Base-by-base conservation (phyloP, 768 basidiomycete species). In the Tricholoma matsutake region DNA sequence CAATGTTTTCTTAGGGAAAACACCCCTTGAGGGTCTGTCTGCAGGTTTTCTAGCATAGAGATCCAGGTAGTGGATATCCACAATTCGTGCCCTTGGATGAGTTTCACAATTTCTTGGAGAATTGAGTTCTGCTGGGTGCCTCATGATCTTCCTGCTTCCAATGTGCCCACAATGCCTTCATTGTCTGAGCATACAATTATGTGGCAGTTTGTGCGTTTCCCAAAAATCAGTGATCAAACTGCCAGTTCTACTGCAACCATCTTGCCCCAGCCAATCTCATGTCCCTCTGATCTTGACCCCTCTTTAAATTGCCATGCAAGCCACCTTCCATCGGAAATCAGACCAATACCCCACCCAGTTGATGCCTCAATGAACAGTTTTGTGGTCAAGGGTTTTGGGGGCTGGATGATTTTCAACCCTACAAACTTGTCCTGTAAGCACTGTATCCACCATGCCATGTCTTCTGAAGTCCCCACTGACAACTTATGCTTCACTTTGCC, bases 281-380 rank as follows among this genome's bases (percentile, higher is more conserved):
- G 22, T 25, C 22, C 3, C 22, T 25, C 22, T 3, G 22, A 25
- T 25, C 22, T 25, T 3, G 2, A 25, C 1, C 22, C 22, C 22
- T 25, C 22, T 25, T 25, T 25, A 3, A 25, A 25, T 25, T 25
- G 22, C 22, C 22, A 25, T 25, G 22, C 3, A 3, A 25, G 22
- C 22, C 22, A 25, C 22, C 3, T 25, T 25, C 22, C 3, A 3
- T 25, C 3, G 22, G 3, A 3, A 3, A 25, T 25, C 22, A 25
- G 3, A 25, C 22, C 22, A 25, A 25, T 25, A 25, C 22, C 3
- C 22, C 22, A 25, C 22, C 22, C 22, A 25, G 77, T 76, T 2
- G 75, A 78, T 0, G 78, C 75, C 56, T 78, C 74, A 1, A 78
- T 73, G 60, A 67, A 76, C 20, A 74, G 57, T 0, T 61, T 57